Conservation (phyloP, 805 yeast genomes). For the Sugiyamaella chiloensis region DNA sequence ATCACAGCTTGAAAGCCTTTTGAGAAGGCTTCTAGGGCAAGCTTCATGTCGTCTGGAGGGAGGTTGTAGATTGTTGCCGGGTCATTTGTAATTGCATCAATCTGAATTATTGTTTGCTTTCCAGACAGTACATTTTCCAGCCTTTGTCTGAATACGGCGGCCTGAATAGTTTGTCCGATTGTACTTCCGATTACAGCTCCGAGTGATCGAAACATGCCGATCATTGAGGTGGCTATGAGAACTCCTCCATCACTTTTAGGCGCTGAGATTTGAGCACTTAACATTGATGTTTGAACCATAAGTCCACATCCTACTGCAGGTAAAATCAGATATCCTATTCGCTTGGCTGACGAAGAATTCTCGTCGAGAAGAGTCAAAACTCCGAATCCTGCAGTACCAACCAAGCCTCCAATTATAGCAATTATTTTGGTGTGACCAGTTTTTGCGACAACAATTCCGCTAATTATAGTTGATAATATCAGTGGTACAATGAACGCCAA, state of each 20-base stretch:
- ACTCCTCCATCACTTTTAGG: slow-evolving; percentile 50
- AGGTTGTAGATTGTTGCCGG: no score
- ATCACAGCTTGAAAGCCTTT: no score
- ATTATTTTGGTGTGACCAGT: slow-evolving; percentile 45
- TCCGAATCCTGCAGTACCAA: slow-evolving; percentile 47
- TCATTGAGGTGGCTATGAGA: slow-evolving; percentile 45
- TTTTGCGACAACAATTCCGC: slow-evolving; percentile 44
- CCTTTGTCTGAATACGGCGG: slow-evolving; percentile 11
- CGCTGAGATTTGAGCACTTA: slow-evolving; percentile 48
- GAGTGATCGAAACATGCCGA: slow-evolving; percentile 43
- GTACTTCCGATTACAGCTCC: slow-evolving; percentile 44
- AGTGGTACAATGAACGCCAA: slow-evolving; percentile 44
- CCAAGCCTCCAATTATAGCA: slow-evolving; percentile 34
- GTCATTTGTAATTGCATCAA: no score
- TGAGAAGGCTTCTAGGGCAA: no score
- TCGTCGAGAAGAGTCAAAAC: slow-evolving; percentile 38
- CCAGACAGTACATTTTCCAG: no score
- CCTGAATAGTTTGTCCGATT: slow-evolving; percentile 38
- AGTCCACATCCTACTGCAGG: slow-evolving; percentile 40
- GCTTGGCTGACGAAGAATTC: slow-evolving; percentile 35
- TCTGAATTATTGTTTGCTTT: no score
- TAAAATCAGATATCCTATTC: slow-evolving; percentile 46
- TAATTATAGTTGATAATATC: slow-evolving; percentile 40
- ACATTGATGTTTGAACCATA: slow-evolving; percentile 41
- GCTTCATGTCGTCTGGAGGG: no score